phyloP scores from a whole-genome alignment of 495 filamentous ascomycete genomes.

The Penicillium angulare region DNA sequence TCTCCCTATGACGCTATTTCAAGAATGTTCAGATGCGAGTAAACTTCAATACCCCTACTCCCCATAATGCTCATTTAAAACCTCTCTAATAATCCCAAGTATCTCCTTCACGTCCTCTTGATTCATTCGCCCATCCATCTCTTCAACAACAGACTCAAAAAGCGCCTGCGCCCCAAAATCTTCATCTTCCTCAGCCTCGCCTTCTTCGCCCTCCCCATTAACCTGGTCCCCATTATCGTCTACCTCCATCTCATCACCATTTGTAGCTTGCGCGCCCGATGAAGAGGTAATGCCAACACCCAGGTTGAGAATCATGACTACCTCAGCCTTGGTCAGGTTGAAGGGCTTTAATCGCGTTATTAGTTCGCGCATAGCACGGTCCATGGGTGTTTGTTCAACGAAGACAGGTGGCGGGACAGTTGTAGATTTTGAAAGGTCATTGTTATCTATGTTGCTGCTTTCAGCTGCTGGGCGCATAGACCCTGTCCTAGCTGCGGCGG shows the following conservation, averaged over 20 bases:
- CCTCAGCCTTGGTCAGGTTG: conserved; percentile 59
- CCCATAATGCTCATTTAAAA: conserved; percentile 23
- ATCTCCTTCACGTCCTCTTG: conserved; percentile 36
- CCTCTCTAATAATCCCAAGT: conserved; percentile 37
- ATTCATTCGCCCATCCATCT: conserved; percentile 39
- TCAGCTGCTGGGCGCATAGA: conserved; percentile 23
- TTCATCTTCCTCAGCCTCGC: too few species aligned
- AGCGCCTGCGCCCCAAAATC: conserved; percentile 41
- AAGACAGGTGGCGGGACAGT: background rate
- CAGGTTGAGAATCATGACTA: conserved; percentile 64
- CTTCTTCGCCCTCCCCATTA: conserved; percentile 23
- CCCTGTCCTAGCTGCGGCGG: conserved; percentile 24
- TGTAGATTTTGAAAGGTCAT: conserved; percentile 4
- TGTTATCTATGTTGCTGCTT: conserved; percentile 2
- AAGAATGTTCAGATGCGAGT: too few species aligned
- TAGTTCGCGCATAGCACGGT: conserved; percentile 38
- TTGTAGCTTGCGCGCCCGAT: conserved; percentile 11
- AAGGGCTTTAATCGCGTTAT: conserved; percentile 43
- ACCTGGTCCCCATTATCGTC: conserved; percentile 19
- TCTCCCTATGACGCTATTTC: too few species aligned
- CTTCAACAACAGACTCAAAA: conserved; percentile 45
- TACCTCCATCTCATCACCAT: conserved; percentile 26
- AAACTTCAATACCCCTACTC: too few species aligned
- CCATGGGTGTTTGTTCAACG: conserved; percentile 31
- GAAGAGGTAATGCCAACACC: conserved; percentile 32